Conservation (phyloP, 2,329 filamentous ascomycete species). For the Fusarium tjaetaba region DNA sequence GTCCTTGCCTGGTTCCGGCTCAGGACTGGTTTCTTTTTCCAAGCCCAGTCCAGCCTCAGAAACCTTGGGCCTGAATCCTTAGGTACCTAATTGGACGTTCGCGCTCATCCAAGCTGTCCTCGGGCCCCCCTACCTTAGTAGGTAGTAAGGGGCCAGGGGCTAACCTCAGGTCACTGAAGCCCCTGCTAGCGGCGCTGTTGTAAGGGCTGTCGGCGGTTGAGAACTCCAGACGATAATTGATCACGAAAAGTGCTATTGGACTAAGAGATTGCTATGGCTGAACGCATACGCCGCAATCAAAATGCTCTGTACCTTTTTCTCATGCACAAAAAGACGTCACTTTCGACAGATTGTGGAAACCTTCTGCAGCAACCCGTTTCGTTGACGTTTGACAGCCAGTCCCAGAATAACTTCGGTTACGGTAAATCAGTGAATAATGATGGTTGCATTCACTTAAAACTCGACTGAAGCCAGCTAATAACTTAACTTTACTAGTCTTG, state of each 20-base stretch:
- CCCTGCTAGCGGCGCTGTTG: conserved; percentile 31
- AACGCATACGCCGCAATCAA: conserved; percentile 6
- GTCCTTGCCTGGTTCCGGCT: conserved; percentile 16
- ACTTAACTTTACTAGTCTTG: conserved; percentile 9
- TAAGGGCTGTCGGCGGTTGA: conserved; percentile 3
- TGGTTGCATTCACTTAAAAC: conserved; percentile 24
- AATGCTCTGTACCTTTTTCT: background rate
- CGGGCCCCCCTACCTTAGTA: background rate
- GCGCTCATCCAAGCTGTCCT: conserved; percentile 15
- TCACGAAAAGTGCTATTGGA: conserved; percentile 8
- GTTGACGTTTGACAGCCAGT: conserved; percentile 29
- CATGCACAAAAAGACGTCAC: conserved; percentile 27
- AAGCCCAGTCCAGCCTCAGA: conserved; percentile 17
- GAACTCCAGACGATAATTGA: conserved; percentile 12
- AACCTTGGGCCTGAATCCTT: conserved; percentile 25
- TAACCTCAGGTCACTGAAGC: conserved; percentile 26
- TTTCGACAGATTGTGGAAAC: conserved; percentile 17
- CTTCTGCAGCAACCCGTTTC: conserved; percentile 30
- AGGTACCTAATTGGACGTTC: conserved; percentile 25
- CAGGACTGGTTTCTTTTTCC: conserved; percentile 22
- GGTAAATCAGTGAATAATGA: conserved; percentile 9
- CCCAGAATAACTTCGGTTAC: conserved; percentile 14
- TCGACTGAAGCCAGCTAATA: background rate
- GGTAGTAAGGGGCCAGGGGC: conserved; percentile 31
- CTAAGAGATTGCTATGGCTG: conserved; percentile 5